phyloP scores from a whole-genome alignment of 805 yeast species.

The Komagataella ulmi region DNA sequence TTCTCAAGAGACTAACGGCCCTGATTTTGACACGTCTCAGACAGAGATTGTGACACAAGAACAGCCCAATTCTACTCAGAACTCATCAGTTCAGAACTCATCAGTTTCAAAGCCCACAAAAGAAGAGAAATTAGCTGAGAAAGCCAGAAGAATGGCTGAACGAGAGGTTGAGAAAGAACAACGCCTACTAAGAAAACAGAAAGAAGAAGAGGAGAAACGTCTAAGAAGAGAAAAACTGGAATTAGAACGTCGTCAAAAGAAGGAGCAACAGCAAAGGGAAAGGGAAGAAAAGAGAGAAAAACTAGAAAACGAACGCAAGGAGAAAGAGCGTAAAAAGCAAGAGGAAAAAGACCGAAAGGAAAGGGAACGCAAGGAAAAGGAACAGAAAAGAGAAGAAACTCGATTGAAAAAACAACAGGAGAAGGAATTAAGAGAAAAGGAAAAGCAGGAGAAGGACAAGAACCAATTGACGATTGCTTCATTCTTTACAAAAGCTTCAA shows the following conservation, averaged over 20 bases:
- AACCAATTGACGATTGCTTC: constrained; percentile 11
- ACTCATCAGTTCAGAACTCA: not conserved
- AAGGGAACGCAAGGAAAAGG: constrained; percentile 3
- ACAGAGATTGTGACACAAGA: not conserved
- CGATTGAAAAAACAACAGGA: constrained; percentile 5
- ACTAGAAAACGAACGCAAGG: constrained; percentile 11
- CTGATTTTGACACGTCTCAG: not conserved
- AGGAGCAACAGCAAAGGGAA: constrained; percentile 3
- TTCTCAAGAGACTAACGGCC: not conserved
- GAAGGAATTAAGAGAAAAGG: constrained; percentile 7
- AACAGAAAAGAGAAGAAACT: not conserved
- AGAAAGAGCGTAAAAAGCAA: constrained; percentile 10
- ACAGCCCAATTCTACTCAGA: not conserved
- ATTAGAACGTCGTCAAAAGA: not conserved
- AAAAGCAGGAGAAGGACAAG: constrained; percentile 9
- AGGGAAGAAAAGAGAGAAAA: constrained; percentile 10
- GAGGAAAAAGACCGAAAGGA: constrained; percentile 11
- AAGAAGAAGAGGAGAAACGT: constrained; percentile 7
- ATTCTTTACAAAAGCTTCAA: constrained; percentile 11
- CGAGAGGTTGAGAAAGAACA: constrained; percentile 5
- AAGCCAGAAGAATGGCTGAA: not conserved
- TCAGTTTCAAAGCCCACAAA: not conserved
- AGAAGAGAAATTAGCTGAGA: not conserved
- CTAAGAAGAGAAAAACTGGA: not conserved
- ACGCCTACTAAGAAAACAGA: constrained; percentile 5